Conservation (phyloP, 768 basidiomycete species). For the Agrocybe pediades region DNA sequence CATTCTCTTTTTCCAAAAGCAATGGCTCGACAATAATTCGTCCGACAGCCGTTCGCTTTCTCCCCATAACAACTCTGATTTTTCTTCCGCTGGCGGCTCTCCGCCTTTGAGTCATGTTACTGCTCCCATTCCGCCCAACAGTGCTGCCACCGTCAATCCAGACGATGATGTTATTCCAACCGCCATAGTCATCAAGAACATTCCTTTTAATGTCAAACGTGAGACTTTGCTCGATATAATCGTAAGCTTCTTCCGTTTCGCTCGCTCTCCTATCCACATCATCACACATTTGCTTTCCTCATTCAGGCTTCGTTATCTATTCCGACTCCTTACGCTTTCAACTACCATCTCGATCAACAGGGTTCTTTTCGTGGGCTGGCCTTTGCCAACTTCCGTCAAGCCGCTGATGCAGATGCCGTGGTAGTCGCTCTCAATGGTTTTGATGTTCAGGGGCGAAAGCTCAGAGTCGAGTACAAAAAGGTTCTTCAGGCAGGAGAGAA, state of each 20-base stretch:
- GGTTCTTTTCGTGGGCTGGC: conserved; percentile 97
- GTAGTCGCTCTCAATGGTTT: conserved; percentile 96
- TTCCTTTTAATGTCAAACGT: conserved; percentile 97
- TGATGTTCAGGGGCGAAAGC: conserved; percentile 94
- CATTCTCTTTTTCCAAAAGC: conserved; percentile 45
- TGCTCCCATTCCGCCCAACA: conserved; percentile 48
- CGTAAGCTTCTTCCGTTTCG: conserved; percentile 49
- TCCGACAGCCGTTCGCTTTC: conserved; percentile 82
- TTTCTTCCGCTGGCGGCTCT: conserved; percentile 85
- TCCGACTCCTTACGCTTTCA: conserved; percentile 98
- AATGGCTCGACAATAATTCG: conserved; percentile 79
- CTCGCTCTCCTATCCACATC: conserved; percentile 7
- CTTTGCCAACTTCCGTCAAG: conserved; percentile 95
- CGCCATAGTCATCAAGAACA: conserved; percentile 99
- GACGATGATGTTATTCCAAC: conserved; percentile 98
- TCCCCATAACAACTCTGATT: conserved; percentile 85
- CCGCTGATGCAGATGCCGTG: conserved; percentile 91
- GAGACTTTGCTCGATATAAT: conserved; percentile 97
- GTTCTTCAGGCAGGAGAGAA: conserved; percentile 99
- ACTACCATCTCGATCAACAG: conserved; percentile 96
- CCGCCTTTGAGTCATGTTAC: conserved; percentile 59
- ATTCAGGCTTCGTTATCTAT: conserved; percentile 84
- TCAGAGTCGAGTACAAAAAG: conserved; percentile 99
- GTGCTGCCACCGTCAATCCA: conserved; percentile 46
- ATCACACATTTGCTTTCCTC: conserved; percentile 16